Evolutionary conservation across 148 eudicot genomes (phyloP).

Genomic region (Polygonum aviculare): DNA sequence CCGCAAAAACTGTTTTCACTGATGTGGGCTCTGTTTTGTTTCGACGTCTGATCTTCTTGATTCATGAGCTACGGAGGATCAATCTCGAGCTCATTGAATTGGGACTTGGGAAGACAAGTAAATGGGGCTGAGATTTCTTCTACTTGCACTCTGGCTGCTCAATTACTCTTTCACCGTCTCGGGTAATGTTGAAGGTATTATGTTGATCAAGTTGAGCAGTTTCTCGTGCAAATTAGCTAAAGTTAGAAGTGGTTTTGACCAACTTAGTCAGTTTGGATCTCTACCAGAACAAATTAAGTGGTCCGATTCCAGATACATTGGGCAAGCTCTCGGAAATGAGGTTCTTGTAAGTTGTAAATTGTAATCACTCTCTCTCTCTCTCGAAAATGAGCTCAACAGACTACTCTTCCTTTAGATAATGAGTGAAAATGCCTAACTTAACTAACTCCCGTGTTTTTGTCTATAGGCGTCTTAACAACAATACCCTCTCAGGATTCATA

Average conservation of each 20-base stretch:
- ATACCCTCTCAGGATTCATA: slow-evolving; percentile 20
- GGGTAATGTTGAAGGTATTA: slow-evolving; percentile 1
- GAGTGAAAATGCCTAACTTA: too few relatives aligned
- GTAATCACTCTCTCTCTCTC: slow-evolving; percentile 5
- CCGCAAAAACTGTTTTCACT: background rate
- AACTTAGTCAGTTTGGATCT: slow-evolving; percentile 30
- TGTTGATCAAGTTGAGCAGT: too few relatives aligned
- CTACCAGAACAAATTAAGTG: slow-evolving; percentile 21
- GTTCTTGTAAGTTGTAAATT: slow-evolving; percentile 10
- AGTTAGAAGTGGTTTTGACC: too few relatives aligned
- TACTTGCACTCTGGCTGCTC: background rate
- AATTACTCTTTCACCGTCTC: background rate
- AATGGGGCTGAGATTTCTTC: background rate
- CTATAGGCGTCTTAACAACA: slow-evolving; percentile 31
- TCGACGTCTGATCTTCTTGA: background rate
- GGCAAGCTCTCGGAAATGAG: slow-evolving; percentile 19
- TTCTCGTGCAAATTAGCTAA: too few relatives aligned
- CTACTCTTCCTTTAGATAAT: background rate
- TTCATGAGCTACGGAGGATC: background rate
- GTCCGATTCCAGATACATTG: slow-evolving; percentile 24
- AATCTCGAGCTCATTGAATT: background rate
- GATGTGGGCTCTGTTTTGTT: background rate
- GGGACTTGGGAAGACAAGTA: background rate
- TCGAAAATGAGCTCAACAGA: too few relatives aligned
- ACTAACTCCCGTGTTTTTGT: background rate